Conservation (phyloP, 768 basidiomycete species). For the Rhizopogon salebrosus region DNA sequence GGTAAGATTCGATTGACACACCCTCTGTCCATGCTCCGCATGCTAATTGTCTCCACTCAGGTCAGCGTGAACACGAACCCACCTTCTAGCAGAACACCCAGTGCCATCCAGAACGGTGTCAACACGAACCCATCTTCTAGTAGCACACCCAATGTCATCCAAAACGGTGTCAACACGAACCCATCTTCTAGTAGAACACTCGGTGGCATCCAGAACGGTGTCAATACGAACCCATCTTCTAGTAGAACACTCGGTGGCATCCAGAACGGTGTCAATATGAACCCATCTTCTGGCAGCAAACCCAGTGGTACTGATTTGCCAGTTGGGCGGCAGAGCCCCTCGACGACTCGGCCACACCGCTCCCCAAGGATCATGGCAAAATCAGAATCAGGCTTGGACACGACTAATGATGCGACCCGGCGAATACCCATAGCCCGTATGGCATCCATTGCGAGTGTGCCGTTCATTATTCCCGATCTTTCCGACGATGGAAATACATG, state of each 20-base stretch:
- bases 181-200: not conserved
- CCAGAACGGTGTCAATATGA: not conserved
- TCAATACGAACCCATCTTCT: not conserved
- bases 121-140: not conserved
- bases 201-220: not conserved
- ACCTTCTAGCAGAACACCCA: not conserved
- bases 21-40: not conserved
- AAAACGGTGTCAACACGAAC: not conserved
- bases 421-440: not conserved
- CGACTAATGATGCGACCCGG: not conserved
- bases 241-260: not conserved
- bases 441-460: not conserved
- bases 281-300: not conserved
- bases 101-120: not conserved
- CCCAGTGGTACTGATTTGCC: not conserved
- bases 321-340: not conserved
- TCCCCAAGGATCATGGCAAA: not conserved
- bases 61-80: not conserved
- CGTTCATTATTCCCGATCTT: slow-evolving; percentile 2
- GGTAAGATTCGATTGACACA: not conserved
- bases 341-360: not conserved
- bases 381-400: not conserved
- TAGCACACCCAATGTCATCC: not conserved
- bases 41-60: not conserved
- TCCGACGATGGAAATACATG: not conserved